Evolutionary conservation across 106 monocot species (phyloP), one percentile per base, ranked within the genome.

Genomic region (Apostasia shenzhenica): DNA sequence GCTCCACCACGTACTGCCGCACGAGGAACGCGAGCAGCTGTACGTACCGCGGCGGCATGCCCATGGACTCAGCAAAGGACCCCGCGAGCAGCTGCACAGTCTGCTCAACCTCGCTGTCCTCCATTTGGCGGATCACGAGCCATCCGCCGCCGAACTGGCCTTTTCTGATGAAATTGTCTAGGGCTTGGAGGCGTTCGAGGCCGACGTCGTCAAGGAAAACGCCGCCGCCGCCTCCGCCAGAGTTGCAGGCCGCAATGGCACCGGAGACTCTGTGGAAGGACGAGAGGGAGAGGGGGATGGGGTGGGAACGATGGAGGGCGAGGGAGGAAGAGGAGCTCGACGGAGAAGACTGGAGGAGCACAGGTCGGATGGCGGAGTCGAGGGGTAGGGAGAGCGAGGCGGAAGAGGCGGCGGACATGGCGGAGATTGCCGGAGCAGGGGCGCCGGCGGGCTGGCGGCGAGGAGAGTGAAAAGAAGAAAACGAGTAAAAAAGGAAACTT

Each of bases 41-140:
- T 3, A 60, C 59, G 70, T 81, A 89, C 37, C 59, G 43, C 13
- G 3, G 45, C 8, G 78, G 67, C 54, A 77, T 52, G 70, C 57
- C 64, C 77, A 82, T 74, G 58, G 78, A 73, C 67, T 92, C 82
- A 43, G 64, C 44, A 72, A 92, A 97, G 39, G 91, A 89, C 60
- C 84, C 78, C 12, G 92, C 81, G 41, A 97, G 92, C 50, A 97
- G 82, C 59, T 1, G 5, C 45, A 72, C 78, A 61, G 82, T 70
- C 59, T 72, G 56, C 47, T 75, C 86, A 12, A 87, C 8, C 53
- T 92, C 87, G 1, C 69, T 56, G 53, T 64, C 63, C 1, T 40
- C 57, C 84, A 95, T 89, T 11, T 77, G 78, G 6, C 86, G 78
- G 72, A 97, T 73, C 12, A 62, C 67, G 47, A 94, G 73, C 13